These are phyloP conservation scores for Comarum palustre DNA, from an alignment of 306 rosid species.

Conservation along the genomic window DNA sequence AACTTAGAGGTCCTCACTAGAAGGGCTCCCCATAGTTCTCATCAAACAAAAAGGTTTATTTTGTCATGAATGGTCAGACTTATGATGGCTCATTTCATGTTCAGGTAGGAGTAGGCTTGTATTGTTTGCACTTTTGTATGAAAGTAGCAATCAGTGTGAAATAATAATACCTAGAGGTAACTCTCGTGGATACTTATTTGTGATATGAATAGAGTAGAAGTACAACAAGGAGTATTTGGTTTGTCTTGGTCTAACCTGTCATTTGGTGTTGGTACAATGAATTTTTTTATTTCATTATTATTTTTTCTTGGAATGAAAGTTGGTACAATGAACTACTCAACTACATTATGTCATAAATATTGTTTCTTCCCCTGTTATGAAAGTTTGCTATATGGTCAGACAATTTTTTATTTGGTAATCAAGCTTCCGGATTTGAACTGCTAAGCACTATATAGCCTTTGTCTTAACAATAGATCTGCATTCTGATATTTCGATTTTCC, in stretches of 20 bases:
- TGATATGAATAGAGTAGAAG: neutral
- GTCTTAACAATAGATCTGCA: neutral
- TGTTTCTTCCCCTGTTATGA: no score
- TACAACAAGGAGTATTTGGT: neutral
- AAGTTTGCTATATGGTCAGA: neutral
- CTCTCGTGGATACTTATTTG: neutral
- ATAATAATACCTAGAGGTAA: neutral
- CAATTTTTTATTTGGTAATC: neutral
- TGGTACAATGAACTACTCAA: neutral
- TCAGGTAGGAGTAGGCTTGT: neutral
- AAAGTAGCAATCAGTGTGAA: neutral
- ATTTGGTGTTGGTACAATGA: neutral
- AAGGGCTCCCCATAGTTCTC: neutral
- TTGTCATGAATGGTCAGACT: neutral
- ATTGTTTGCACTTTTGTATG: neutral
- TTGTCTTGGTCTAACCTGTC: neutral
- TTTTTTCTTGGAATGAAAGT: neutral
- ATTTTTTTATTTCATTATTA: neutral
- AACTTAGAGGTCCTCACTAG: no score
- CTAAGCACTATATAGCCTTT: neutral
- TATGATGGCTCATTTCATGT: neutral
- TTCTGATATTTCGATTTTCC: slow-evolving; percentile 14
- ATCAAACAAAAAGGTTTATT: neutral
- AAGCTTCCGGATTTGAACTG: neutral
- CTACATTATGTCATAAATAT: neutral